phyloP scores from a whole-genome alignment of 345 rosid species.

The Eucalyptus sideroxylon region DNA sequence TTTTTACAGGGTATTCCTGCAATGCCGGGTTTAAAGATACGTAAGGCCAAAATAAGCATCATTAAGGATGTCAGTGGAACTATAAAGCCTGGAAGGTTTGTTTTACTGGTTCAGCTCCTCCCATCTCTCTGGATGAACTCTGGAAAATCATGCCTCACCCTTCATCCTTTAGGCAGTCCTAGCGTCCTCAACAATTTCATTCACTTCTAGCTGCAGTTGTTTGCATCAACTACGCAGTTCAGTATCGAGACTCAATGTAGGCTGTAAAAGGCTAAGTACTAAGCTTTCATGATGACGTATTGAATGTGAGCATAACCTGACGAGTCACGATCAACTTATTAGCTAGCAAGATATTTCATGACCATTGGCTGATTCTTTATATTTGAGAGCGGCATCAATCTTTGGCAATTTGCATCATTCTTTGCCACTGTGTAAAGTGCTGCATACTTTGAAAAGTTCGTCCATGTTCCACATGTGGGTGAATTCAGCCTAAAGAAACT shows the following conservation, averaged over 20 bases:
- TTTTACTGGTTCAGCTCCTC: not conserved
- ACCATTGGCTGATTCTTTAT: not conserved
- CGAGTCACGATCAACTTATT: not conserved
- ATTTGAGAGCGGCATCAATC: not conserved
- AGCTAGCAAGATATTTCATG: not conserved
- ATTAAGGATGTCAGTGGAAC: slow-evolving; percentile 38
- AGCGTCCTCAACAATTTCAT: not conserved
- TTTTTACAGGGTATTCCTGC: slow-evolving; percentile 21
- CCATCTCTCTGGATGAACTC: not conserved
- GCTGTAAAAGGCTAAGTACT: not conserved
- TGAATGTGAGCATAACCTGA: not conserved
- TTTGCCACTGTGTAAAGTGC: not conserved
- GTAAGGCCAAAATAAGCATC: slow-evolving; percentile 38
- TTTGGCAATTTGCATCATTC: not conserved
- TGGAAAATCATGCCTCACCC: not conserved
- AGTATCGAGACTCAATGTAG: not conserved
- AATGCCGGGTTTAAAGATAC: slow-evolving; percentile 17
- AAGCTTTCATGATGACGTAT: not conserved
- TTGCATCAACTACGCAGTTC: not conserved
- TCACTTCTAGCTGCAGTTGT: not conserved
- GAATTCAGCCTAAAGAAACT: not conserved
- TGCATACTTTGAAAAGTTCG: not conserved
- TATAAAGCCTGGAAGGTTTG: slow-evolving; percentile 60
- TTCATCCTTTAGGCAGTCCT: not conserved
- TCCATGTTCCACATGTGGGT: not conserved